Base-by-base conservation (phyloP, 2,329 filamentous ascomycete species). In the Aspergillus sp. region DNA sequence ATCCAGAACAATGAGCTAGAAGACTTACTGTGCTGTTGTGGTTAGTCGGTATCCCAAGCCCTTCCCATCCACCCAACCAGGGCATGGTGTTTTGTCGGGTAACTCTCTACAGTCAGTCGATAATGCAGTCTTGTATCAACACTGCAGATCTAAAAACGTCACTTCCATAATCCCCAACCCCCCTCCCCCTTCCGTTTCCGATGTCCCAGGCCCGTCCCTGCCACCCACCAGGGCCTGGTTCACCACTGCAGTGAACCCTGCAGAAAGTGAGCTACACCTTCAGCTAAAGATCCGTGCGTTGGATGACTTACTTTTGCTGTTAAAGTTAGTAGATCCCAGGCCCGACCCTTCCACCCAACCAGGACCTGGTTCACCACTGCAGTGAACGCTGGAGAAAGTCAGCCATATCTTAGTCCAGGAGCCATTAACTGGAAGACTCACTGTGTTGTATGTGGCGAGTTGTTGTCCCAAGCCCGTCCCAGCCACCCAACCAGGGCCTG, bases 311-410 rank as follows among this genome's bases (percentile, higher is more conserved):
- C 23, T 23, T 23, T 23, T 23, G 23, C 23, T 23, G 23, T 23
- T 23, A 23, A 23, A 23, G 23, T 23, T 23, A 23, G 23, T 23
- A 23, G 23, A 23, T 23, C 39, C 39, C 56, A 58, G 21, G 47
- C 63, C 61, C 61, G 42, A 56, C 61, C 61, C 63, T 39, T 13
- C 60, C 62, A 57, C 62, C 52, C 54, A 48, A 48, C 47, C 44
- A 48, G 27, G 47, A 36, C 48, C 55, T 57, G 25, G 32, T 25
- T 30, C 27, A 30, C 21, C 5, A 32, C 6, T 27, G 27, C 27
- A 30, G 27, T 30, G 27, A 32, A 51, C 13, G 1, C 8, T 8
- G 8, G 8, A 10, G 3, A 8, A 30, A 3, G 27, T 30, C 8
- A 30, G 27, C 27, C 3, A 30, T 3, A 10, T 11, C 27, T 30